phyloP scores from a whole-genome alignment of 2,329 filamentous ascomycete species.

The Penicillium capsulatum region DNA sequence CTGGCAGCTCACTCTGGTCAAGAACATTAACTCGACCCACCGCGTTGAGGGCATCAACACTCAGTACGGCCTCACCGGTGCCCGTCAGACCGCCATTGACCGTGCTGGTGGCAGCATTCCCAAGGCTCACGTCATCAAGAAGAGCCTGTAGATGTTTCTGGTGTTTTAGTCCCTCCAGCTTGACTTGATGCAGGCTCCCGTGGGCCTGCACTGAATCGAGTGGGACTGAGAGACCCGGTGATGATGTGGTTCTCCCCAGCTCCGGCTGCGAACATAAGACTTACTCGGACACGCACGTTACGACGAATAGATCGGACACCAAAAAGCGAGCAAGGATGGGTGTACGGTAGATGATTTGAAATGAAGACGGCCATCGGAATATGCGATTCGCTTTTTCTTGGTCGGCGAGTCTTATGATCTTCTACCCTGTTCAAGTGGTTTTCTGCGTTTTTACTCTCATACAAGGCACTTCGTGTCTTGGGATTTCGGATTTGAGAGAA shows the following conservation, averaged over 20 bases:
- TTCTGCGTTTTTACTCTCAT: too few species aligned
- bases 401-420: too few species aligned
- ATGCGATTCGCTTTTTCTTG: too few species aligned
- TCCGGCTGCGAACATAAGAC: not conserved
- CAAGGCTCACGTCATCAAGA: conserved; percentile 33
- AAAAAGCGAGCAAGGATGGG: too few species aligned
- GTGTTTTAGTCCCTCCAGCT: too few species aligned
- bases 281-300: not conserved
- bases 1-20: conserved; percentile 81
- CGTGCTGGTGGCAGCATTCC: conserved; percentile 33
- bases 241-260: conserved; percentile 1
- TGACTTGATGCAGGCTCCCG: not conserved
- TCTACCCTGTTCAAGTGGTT: too few species aligned
- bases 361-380: too few species aligned
- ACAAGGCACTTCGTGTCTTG: too few species aligned
- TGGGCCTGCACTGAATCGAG: not conserved
- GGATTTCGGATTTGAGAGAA: too few species aligned
- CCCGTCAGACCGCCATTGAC: conserved; percentile 50
- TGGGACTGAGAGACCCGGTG: not conserved
- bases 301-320: not conserved
- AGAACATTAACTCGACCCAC: conserved; percentile 86
- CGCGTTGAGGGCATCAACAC: conserved; percentile 68
- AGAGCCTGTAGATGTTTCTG: conserved; percentile 22
- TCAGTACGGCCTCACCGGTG: conserved; percentile 66
- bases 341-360: too few species aligned